Evolutionary conservation across 441 rosid species (phyloP).

Genomic region (Croton setiger): DNA sequence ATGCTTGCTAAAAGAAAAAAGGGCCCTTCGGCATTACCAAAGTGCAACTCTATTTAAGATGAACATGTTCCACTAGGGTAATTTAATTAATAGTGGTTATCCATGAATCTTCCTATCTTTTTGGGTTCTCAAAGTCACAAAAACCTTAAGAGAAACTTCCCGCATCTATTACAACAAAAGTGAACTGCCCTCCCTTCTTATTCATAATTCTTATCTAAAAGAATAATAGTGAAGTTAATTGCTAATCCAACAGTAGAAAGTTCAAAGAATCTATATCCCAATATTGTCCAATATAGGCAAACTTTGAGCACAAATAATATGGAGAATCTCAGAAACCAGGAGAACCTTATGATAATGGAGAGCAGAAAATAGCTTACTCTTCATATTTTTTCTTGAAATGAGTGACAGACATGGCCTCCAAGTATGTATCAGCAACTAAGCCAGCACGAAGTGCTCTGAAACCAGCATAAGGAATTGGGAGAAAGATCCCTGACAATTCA

Average conservation of each 20-base stretch:
- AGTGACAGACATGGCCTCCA: conserved; percentile 89
- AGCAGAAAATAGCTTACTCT: conserved; percentile 57
- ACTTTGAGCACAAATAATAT: not conserved
- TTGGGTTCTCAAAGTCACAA: not conserved
- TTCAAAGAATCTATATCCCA: not conserved
- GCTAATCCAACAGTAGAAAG: not conserved
- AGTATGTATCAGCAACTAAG: conserved; percentile 92
- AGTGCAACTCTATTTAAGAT: not conserved
- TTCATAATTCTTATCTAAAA: not conserved
- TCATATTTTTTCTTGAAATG: conserved; percentile 98
- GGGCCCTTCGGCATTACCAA: not conserved
- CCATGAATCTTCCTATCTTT: not conserved
- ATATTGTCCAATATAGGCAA: not conserved
- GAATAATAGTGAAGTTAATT: not conserved
- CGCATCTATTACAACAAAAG: not conserved
- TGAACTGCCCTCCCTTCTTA: not conserved
- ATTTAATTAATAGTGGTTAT: not conserved
- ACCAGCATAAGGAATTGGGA: conserved; percentile 94
- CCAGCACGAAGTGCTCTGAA: conserved; percentile 98
- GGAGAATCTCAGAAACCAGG: conserved; percentile 4
- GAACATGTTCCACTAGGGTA: not conserved
- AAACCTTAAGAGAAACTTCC: not conserved
- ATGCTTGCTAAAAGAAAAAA: not conserved
- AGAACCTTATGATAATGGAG: not conserved
- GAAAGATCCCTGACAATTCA: conserved; percentile 97